Conservation (phyloP, 1,284 basidiomycete species). For the Binderoboletus segoi region DNA sequence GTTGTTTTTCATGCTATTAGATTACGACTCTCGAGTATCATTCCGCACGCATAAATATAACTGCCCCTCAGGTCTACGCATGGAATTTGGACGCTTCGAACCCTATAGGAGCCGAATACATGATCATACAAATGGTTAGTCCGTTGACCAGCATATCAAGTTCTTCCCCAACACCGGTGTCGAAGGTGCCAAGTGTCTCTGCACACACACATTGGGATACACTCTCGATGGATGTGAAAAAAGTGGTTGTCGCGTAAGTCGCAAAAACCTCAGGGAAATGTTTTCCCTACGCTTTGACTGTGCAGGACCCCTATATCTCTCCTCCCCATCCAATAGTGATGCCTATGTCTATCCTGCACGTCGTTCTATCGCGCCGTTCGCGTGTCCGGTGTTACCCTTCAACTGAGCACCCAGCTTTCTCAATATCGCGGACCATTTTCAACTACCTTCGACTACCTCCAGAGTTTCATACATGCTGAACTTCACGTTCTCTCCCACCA, state of each 20-base stretch:
- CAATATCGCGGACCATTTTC: conserved; percentile 1
- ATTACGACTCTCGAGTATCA: neutral
- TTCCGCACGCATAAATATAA: neutral
- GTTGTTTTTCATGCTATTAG: too few relatives aligned
- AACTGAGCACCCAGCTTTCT: neutral
- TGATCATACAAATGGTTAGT: neutral
- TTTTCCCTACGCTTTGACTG: neutral
- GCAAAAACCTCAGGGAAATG: neutral
- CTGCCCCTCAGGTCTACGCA: neutral
- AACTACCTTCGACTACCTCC: neutral
- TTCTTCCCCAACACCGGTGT: neutral
- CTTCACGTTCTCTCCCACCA: neutral
- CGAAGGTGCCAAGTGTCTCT: neutral
- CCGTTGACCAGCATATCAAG: neutral
- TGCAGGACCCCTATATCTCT: neutral
- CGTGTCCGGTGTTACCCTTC: too few relatives aligned
- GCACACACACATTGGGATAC: neutral
- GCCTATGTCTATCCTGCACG: neutral
- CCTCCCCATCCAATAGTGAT: neutral
- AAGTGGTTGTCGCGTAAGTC: neutral
- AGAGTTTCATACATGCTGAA: neutral
- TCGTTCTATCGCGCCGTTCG: neutral
- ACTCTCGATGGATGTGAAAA: neutral
- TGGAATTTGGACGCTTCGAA: neutral
- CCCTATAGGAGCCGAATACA: neutral